Percentiles rank a stretch among this genome's conserved stretches.
phyloP scores from a whole-genome alignment of 176 grass and related monocot species.

The Aegilops longissima region DNA sequence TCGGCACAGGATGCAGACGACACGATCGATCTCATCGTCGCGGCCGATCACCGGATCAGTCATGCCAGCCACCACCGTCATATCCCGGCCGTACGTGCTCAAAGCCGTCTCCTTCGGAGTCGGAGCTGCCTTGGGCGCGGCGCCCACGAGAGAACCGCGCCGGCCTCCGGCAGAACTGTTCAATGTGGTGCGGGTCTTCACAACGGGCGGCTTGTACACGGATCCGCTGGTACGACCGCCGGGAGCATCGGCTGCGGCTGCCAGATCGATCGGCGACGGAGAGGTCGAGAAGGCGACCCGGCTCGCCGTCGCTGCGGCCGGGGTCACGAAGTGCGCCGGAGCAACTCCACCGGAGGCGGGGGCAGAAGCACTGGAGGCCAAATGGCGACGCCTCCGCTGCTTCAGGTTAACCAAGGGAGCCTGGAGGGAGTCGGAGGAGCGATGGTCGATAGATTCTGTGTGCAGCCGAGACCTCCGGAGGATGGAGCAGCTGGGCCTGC shows the following conservation, averaged over 20 bases:
- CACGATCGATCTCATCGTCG: constrained; percentile 35
- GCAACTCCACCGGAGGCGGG: background rate
- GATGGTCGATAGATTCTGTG: background rate
- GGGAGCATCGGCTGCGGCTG: background rate
- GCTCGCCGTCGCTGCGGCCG: background rate
- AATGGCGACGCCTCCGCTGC: background rate
- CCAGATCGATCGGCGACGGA: background rate
- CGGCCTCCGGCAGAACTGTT: background rate
- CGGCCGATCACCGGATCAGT: constrained; percentile 58
- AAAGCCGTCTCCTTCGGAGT: background rate
- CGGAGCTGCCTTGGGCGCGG: background rate
- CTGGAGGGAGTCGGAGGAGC: background rate
- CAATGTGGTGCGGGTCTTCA: background rate
- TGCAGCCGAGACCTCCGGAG: background rate
- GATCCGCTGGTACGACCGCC: too few relatives aligned
- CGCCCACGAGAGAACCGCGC: background rate
- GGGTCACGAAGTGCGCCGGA: background rate
- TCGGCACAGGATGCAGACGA: constrained; percentile 49
- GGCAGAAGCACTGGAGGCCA: background rate
- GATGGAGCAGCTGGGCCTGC: background rate
- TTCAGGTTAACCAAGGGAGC: background rate
- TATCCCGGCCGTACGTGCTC: constrained; percentile 16
- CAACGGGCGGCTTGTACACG: background rate
- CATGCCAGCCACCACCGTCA: constrained; percentile 10
- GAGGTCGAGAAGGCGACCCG: background rate